Base-by-base conservation (phyloP, 1,139 yeast genomes). In the Scheffersomyces quercinus region DNA sequence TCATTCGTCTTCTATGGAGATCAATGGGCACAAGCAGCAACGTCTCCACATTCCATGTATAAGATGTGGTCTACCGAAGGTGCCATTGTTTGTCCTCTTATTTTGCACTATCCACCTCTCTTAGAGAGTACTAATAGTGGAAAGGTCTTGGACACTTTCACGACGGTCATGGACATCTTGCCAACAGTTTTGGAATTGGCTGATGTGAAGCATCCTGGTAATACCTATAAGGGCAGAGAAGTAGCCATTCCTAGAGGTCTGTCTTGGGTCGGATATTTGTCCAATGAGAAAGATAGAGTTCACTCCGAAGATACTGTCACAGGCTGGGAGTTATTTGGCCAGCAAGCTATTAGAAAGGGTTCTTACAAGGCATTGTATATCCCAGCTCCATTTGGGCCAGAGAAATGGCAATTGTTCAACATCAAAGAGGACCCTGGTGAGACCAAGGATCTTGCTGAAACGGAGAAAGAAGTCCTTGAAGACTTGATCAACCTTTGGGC, bases 21-120 rank as follows among this genome's bases (percentile, higher is more conserved):
- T 45, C 75, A 79, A 53, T 79, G 84, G 84, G 84, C 84, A 0
- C 83, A 79, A 50, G 84, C 83, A n/a, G 81, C 83, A 5, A 79
- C 83, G 13, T 81, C 83, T 2, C 83, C 83, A 4, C 65, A 73
- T 34, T 64, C 70, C 42, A 74, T 76, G 75, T 77, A 69, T 56
- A 79, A 79, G 52, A 65, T 65, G 64, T 77, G 79, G 75, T 67
- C 81, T 0, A 72, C 62, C 53, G 83, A 79, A 56, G 84, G 84
- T 32, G 84, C 82, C 8, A 78, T 79, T 32, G 68, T 78, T 29
- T 75, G 81, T 54, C 84, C 83, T 0, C 60, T 77, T 46, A 73
- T 79, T 38, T 52, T 77, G 2, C 70, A 65, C 44, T 66, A 67
- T 42, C 81, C 80, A 1, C 57, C 64, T 7, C 45, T 68, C 8